Conservation (phyloP, 768 basidiomycete species). For the Pleurotus djamor region DNA sequence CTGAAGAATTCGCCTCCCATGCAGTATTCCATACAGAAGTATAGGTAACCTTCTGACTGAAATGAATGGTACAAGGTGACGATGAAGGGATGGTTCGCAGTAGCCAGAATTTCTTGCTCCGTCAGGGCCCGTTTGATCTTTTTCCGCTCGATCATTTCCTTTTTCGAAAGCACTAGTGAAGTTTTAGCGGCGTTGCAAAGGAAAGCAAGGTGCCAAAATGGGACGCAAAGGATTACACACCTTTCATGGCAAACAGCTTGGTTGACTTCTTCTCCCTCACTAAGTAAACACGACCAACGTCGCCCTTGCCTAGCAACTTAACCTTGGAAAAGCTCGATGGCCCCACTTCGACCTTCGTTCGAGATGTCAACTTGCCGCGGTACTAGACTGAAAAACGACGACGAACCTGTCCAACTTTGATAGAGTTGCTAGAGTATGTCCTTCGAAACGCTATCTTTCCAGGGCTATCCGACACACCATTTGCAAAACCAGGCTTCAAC, state of each 20-base stretch:
- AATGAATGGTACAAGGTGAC: conserved; percentile 99
- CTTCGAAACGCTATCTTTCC: conserved; percentile 78
- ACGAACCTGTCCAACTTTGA: conserved; percentile 86
- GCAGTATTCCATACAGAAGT: conserved; percentile 99
- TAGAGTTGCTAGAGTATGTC: conserved; percentile 97
- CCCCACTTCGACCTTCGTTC: conserved; percentile 80
- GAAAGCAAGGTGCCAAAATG: conserved; percentile 15
- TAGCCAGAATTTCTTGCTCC: conserved; percentile 98
- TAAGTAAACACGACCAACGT: conserved; percentile 97
- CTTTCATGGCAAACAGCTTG: conserved; percentile 99
- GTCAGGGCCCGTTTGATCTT: conserved; percentile 99
- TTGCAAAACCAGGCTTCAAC: conserved; percentile 41
- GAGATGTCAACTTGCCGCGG: conserved; percentile 9
- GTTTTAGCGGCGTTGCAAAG: conserved; percentile 23
- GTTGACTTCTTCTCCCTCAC: conserved; percentile 97
- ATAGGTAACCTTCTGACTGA: conserved; percentile 96
- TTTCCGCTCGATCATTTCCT: conserved; percentile 99
- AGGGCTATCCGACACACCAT: conserved; percentile 45
- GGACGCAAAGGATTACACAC: conserved; percentile 41
- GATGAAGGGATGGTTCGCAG: conserved; percentile 99
- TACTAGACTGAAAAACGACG: conserved; percentile 2
- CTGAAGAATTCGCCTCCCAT: conserved; percentile 99
- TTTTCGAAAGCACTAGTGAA: conserved; percentile 88
- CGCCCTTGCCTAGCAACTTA: conserved; percentile 98
- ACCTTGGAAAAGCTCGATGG: conserved; percentile 95